These are phyloP conservation scores for Floccularia luteovirens DNA, from an alignment of 768 basidiomycete species.

Conservation along the genomic window DNA sequence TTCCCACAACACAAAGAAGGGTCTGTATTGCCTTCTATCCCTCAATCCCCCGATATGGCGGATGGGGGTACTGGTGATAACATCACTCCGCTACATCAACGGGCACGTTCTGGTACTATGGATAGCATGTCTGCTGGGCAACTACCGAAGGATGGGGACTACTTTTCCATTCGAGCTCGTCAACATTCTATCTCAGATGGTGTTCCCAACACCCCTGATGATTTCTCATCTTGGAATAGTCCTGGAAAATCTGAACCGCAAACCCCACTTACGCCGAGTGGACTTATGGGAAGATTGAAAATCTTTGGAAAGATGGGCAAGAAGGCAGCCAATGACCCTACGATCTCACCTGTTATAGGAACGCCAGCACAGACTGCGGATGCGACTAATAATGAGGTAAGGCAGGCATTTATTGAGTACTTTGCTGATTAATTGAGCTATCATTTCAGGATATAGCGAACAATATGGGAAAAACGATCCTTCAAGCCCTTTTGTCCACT, in stretches of 20 bases:
- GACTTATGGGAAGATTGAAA: slow-evolving; percentile 77
- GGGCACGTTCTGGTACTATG: slow-evolving; percentile 33
- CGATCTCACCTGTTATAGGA: slow-evolving; percentile 18
- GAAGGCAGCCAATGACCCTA: slow-evolving; percentile 27
- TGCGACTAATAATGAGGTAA: slow-evolving; percentile 15
- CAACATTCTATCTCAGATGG: slow-evolving; percentile 34
- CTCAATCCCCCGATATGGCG: slow-evolving; percentile 35
- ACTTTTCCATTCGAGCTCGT: slow-evolving; percentile 40
- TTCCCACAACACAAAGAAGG: slow-evolving; percentile 17
- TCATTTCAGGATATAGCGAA: not conserved
- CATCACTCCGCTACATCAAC: slow-evolving; percentile 16
- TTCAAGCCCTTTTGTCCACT: slow-evolving; percentile 47
- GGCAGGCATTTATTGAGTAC: not conserved
- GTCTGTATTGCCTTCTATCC: slow-evolving; percentile 23
- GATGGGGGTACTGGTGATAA: slow-evolving; percentile 16
- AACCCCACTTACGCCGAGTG: slow-evolving; percentile 45
- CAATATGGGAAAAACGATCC: not conserved
- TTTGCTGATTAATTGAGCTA: not conserved
- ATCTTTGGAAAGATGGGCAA: slow-evolving; percentile 58
- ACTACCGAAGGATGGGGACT: slow-evolving; percentile 33
- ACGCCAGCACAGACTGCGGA: slow-evolving; percentile 14
- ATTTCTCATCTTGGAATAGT: slow-evolving; percentile 39
- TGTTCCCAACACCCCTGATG: slow-evolving; percentile 32
- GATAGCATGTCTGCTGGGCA: slow-evolving; percentile 19
- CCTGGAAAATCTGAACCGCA: slow-evolving; percentile 24